Percentiles rank a stretch among this genome's conserved stretches.
phyloP scores from a whole-genome alignment of 2,329 filamentous ascomycete species.

The Phaeophleospora eucalypticola region DNA sequence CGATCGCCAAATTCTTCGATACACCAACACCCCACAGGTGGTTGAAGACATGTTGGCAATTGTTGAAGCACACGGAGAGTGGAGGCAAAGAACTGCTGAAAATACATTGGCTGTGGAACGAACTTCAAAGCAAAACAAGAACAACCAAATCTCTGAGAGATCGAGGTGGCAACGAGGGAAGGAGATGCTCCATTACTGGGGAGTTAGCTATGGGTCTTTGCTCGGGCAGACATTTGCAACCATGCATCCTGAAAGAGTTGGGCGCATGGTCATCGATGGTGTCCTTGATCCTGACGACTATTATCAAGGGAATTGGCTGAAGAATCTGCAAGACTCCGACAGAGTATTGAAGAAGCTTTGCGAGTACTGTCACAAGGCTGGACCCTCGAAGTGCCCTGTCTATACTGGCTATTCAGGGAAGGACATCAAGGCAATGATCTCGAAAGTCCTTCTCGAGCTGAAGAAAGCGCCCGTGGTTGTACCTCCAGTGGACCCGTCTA shows the following conservation, averaged over 20 bases:
- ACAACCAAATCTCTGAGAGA: conserved; percentile 1
- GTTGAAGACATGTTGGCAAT: conserved; percentile 50
- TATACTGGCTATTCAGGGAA: conserved; percentile 1
- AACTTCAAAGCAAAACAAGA: neutral
- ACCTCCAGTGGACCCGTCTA: neutral
- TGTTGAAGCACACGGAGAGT: conserved; percentile 39
- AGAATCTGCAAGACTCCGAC: conserved; percentile 43
- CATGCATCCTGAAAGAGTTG: conserved; percentile 38
- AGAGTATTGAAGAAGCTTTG: conserved; percentile 26
- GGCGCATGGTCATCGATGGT: conserved; percentile 43
- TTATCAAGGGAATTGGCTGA: conserved; percentile 33
- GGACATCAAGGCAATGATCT: conserved; percentile 3
- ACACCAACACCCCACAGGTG: conserved; percentile 45
- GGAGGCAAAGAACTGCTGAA: conserved; percentile 28
- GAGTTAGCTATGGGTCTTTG: conserved; percentile 46
- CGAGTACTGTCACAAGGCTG: conserved; percentile 5
- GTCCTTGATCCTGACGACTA: conserved; percentile 43
- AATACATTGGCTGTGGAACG: conserved; percentile 4
- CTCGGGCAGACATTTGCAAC: conserved; percentile 40
- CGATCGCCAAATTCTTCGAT: conserved; percentile 37
- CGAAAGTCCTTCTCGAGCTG: conserved; percentile 1
- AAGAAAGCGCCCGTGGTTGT: conserved; percentile 1
- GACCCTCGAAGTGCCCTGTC: conserved; percentile 4
- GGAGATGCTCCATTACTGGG: conserved; percentile 36
- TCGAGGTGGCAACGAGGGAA: conserved; percentile 25